phyloP scores from a whole-genome alignment of 805 yeast species.

The Saturnispora bothae region DNA sequence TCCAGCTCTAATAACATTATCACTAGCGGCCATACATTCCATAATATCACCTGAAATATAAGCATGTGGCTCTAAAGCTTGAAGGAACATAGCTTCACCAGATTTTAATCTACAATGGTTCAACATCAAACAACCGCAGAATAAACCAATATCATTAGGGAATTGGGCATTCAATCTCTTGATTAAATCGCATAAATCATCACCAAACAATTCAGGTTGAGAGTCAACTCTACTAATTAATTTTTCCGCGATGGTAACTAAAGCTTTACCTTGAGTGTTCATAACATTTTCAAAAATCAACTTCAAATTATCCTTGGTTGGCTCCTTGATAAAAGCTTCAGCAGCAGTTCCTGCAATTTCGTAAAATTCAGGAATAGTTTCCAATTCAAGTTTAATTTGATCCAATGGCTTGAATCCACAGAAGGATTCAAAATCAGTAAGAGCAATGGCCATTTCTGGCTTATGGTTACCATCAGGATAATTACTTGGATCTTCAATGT shows the following conservation, averaged over 20 bases:
- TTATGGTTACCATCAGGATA: slow-evolving; percentile 98
- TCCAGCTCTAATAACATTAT: slow-evolving; percentile 96
- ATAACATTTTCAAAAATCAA: slow-evolving; percentile 71
- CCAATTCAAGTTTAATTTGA: slow-evolving; percentile 59
- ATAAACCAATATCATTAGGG: slow-evolving; percentile 88
- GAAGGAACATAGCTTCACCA: slow-evolving; percentile 95
- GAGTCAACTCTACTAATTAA: slow-evolving; percentile 56
- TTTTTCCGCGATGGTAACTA: slow-evolving; percentile 46
- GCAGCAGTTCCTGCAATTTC: slow-evolving; percentile 59
- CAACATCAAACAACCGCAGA: slow-evolving; percentile 88
- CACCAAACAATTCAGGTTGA: slow-evolving; percentile 48
- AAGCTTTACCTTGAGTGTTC: slow-evolving; percentile 60
- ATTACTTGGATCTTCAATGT: slow-evolving; percentile 75
- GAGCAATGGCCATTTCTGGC: slow-evolving; percentile 99
- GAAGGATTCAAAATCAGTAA: slow-evolving; percentile 92
- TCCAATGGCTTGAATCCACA: slow-evolving; percentile 93
- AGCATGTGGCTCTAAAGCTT: slow-evolving; percentile 97
- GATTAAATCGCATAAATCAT: slow-evolving; percentile 60
- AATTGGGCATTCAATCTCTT: slow-evolving; percentile 76
- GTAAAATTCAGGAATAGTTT: slow-evolving; percentile 65
- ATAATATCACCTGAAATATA: slow-evolving; percentile 94
- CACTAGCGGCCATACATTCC: slow-evolving; percentile 99
- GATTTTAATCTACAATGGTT: slow-evolving; percentile 74
- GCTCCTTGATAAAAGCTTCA: slow-evolving; percentile 47
- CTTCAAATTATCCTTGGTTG: slow-evolving; percentile 51